Evolutionary conservation across 495 filamentous ascomycete species (phyloP), one percentile per base, ranked within the genome.

Genomic region (Bathelium albidoporum): DNA sequence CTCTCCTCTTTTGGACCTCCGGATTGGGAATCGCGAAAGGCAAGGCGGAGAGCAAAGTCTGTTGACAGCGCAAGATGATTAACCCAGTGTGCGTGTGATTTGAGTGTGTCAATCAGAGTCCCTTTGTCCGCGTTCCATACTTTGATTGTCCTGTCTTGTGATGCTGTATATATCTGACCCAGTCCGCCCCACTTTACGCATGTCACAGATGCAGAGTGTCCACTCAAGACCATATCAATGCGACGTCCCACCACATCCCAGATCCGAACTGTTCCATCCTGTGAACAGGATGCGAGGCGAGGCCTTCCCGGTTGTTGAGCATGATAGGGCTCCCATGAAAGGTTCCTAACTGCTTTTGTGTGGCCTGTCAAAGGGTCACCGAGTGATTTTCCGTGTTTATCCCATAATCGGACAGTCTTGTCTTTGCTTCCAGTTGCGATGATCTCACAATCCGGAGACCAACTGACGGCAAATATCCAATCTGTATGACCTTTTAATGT

Each of bases 251-350:
- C 86, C 1, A 86, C 87, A 66, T 93, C 83, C 94, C 92, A 99
- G 55, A 97, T 81, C 12, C 94, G 81, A 53, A 95, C 84, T 0
- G 95, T 97, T 31, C 84, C 82, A 75, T 99, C 94, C 74, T 96
- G 96, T 10, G 89, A 95, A 0, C 89, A 86, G 26, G 91, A 96
- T 0, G 89, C 95, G 58, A 99, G 75, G 32, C 90, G 84, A 18
- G 89, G 85, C n/a, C 84, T 79, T 32, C 85, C 89, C 7, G 84
- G 79, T 59, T 85, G 74, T 77, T 91, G 90, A 18, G 89, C 72
- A 68, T 97, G 95, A 73, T 93, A 97, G 14, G 95, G 93, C 73
- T 97, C 91, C 94, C 94, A 99, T 1, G 88, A 84, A 44, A 97
- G 75, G 69, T 82, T 88, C 29, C 87, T 91, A 52, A 97, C 88